Evolutionary conservation across 108 stramenopile species (phyloP), one percentile per base, ranked within the genome.

Genomic region (Cyclotella atomus): DNA sequence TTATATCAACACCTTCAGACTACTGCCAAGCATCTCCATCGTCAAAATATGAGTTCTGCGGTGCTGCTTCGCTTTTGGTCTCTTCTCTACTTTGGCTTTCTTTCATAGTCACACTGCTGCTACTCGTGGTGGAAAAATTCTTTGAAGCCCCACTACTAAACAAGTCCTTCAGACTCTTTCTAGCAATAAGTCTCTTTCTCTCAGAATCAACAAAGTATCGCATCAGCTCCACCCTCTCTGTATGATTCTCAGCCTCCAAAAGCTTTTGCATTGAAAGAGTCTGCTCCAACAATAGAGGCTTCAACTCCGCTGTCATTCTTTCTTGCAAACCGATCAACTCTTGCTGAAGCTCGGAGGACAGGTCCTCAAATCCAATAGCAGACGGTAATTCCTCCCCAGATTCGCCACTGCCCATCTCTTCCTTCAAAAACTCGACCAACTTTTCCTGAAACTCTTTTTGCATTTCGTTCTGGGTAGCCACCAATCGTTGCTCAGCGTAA

Each of bases 221-320:
- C 59, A 95, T 59, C 21, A 92, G 79, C 44, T 82, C 73, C 32
- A 88, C 76, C 46, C 94, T 56, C 7, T 75, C 88, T 16, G 56
- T 56, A 77, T 95, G 94, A 65, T 84, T 75, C 52, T 71, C 59
- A 2, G 88, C 87, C 73, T 95, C 91, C 56, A 95, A 63, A 23
- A 95, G 83, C 77, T 88, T 90, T 81, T 95, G 94, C 87, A 95
- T 91, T 25, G 89, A 88, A 20, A 90, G 52, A 32, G 91, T 91
- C 41, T 85, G 87, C 65, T 95, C 94, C 44, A 92, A 68, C 45
- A 89, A 43, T 38, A 95, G 46, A 0, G 94, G 92, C 71, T 82
- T 84, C 47, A 90, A 65, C 61, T 91, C 90, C 15, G 79, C 35
- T 36, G 87, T 79, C 93, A 91, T 94, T 29, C 84, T 84, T 62